phyloP scores from a whole-genome alignment of 2,329 filamentous ascomycete species.

The Ophiocordyceps australis region DNA sequence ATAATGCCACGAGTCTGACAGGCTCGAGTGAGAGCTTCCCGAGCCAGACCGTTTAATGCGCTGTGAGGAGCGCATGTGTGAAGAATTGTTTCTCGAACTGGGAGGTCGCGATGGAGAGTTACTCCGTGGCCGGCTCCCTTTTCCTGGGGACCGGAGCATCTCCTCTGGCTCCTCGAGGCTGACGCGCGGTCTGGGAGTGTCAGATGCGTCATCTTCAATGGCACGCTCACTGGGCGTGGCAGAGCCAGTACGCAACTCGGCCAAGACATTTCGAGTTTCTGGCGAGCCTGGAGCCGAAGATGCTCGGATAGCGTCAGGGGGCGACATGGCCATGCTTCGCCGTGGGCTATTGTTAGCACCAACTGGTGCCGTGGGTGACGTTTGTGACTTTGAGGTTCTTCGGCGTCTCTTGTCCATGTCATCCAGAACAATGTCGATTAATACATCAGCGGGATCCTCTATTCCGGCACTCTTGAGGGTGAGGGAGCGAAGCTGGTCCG shows the following conservation, averaged over 20 bases:
- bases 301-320: slow-evolving; percentile 49
- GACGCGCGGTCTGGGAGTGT: slow-evolving; percentile 23
- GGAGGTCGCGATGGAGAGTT: slow-evolving; percentile 64
- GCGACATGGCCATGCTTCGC: slow-evolving; percentile 43
- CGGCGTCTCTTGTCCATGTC: slow-evolving; percentile 87
- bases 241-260: slow-evolving; percentile 40
- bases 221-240: slow-evolving; percentile 32
- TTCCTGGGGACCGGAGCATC: slow-evolving; percentile 18
- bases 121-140: slow-evolving; percentile 44
- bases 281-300: slow-evolving; percentile 50
- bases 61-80: slow-evolving; percentile 47
- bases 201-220: slow-evolving; percentile 17
- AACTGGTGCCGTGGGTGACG: slow-evolving; percentile 61
- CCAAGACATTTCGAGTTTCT: slow-evolving; percentile 25
- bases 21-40: slow-evolving; percentile 75
- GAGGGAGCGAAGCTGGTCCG: slow-evolving; percentile 79
- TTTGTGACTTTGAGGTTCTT: slow-evolving; percentile 70
- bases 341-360: slow-evolving; percentile 35
- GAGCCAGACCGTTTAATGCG: slow-evolving; percentile 78
- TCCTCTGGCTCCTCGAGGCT: slow-evolving; percentile 33
- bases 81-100: slow-evolving; percentile 54
- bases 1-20: slow-evolving; percentile 45
- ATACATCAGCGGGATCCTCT: slow-evolving; percentile 76
- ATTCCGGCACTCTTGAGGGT: slow-evolving; percentile 75
- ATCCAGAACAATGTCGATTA: slow-evolving; percentile 86